Evolutionary conservation across 75 land plant species (phyloP), one percentile per base, ranked within the genome.

Genomic region (Cupressus sempervirens): DNA sequence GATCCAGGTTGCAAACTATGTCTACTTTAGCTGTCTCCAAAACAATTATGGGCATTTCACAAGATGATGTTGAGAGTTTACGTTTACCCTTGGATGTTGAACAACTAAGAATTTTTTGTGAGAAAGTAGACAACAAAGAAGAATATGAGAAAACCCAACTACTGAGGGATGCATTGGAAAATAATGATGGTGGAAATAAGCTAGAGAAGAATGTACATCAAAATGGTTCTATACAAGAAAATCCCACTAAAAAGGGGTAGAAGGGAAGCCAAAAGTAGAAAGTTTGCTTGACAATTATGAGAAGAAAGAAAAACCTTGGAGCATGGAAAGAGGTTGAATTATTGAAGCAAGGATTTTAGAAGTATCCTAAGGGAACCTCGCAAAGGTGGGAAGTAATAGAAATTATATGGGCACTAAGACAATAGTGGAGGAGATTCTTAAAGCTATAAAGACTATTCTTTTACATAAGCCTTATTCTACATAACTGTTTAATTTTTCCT

Each of bases 321-420:
- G 93, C 41, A 94, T n/a, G 86, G 83, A 95, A 97, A 80, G 99
- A 97, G 89, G 92, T 97, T 76, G 99, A 97, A 53, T 84, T 96
- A 43, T 85, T 97, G 83, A 89, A 94, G 58, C 96, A 97, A 88
- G 98, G 94, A 56, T 86, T 97, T 86, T 88, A 84, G 82, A 97
- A 97, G 83, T 97, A 93, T 88, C 98, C 99, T 0, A 97, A 97
- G 88, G 99, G 98, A 68, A 97, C 98, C 30, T 93, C 99, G 58
- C 90, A 95, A 77, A 94, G 99, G 85, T 97, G 99, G 99, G 99
- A 97, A 83, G 99, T 97, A 30, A 89, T 97, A 38, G 90, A 18
- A 97, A 92, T 68, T 97, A 93, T 84, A 90, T 97, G 48, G 99
- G 99, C 9, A 97, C 99, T 5, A 91, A 88, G 13, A 91, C 98